phyloP scores from a whole-genome alignment of 129 eudicot species.

The Helichrysum umbraculigerum region DNA sequence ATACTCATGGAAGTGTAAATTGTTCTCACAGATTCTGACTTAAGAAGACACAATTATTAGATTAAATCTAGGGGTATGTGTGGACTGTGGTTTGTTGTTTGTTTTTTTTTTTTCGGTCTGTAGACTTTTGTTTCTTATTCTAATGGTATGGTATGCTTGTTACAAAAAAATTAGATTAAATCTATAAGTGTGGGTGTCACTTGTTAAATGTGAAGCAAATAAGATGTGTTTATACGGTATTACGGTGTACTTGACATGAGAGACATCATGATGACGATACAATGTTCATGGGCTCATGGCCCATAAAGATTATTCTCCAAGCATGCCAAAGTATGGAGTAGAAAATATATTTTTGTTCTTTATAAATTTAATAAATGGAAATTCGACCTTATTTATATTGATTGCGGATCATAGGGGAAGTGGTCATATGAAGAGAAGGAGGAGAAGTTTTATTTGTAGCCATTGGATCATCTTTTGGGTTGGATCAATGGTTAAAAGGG shows the following conservation, averaged over 20 bases:
- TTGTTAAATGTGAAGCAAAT: constrained; percentile 31
- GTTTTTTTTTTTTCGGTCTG: no score
- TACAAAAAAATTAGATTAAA: neutral
- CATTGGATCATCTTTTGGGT: no score
- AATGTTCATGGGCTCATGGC: constrained; percentile 41
- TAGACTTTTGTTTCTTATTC: no score
- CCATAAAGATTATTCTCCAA: constrained; percentile 39
- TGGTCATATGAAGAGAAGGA: no score
- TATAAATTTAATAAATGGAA: neutral
- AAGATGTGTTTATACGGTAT: constrained; percentile 34
- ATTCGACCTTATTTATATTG: neutral
- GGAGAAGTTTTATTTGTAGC: no score
- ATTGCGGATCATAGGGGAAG: no score
- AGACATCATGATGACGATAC: constrained; percentile 41
- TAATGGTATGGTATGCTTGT: no score
- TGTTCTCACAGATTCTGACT: neutral
- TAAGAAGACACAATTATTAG: neutral
- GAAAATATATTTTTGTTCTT: constrained; percentile 23
- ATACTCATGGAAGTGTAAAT: constrained; percentile 4
- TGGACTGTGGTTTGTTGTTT: no score
- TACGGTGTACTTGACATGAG: constrained; percentile 38
- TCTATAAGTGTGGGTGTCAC: constrained; percentile 36
- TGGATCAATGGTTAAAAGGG: no score
- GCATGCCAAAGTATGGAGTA: constrained; percentile 41
- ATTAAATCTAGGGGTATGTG: no score